Evolutionary conservation across 257 asterid species (phyloP), one percentile per base, ranked within the genome.

Genomic region (Nicotiana knightiana): DNA sequence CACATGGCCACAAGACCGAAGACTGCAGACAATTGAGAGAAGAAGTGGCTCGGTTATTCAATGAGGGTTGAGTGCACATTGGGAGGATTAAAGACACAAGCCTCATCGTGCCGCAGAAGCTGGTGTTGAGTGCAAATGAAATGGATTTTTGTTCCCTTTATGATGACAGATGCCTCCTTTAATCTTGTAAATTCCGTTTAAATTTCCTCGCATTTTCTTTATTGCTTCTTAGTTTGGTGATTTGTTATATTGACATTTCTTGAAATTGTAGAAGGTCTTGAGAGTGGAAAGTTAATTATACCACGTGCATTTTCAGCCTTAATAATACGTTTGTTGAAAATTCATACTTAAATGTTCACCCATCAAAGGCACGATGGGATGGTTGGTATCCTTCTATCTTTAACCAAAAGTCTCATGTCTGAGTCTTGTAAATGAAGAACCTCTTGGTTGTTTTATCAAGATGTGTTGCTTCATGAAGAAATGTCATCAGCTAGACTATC

Each of bases 21-120:
- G 30, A 28, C 1, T 28, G 30, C 30, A 28, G 30, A 28, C 30
- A 28, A 28, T 28, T 28, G 30, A 28, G 30, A 28, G 30, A 28
- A 28, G 30, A 28, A 28, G 30, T 28, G 30, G 30, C 30, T 28
- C 30, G 30, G 30, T 28, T 28, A 28, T 28, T 28, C 30, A 28
- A 28, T 1, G 30, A 28, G 30, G 30, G 30, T 28, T 28, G 30
- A 0, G 30, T 28, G 30, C 30, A 28, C 30, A 28, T 28, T 28
- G 30, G 30, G 30, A 28, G 30, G 30, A 28, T 28, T 28, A 28
- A 28, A 90, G 90, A 86, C 88, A 70, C 86, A 89, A 86, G 59
- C 93, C 95, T 63, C 86, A 76, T 59, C 87, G 95, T 67, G 95
- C 95, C 76, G 92, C 95, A 80, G 95, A 91, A 87, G 91, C 93